Evolutionary conservation across 345 rosid genomes (phyloP), one percentile per base, ranked within the genome.

Genomic region (Corymbia maculata): DNA sequence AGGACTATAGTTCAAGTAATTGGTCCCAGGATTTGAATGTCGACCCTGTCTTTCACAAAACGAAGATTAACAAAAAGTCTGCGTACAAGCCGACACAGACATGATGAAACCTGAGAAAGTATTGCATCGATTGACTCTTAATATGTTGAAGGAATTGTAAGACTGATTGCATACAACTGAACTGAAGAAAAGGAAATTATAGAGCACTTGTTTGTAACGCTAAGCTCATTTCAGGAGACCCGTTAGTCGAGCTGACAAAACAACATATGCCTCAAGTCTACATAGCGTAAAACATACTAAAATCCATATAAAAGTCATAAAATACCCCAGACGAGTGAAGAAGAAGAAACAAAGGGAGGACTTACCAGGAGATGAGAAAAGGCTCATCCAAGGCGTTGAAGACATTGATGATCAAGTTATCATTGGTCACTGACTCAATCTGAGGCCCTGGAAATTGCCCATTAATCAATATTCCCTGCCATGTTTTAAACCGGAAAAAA

Each of bases 401-500:
- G 87, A 97, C 98, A 92, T 91, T 95, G 89, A 97, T 90, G 90
- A 97, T 92, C 90, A 97, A 90, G 93, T 97, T 96, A 49, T 97
- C 99, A 80, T 97, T 97, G 64, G 99, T 97, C 80, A 95, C 98
- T n/a, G 95, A 89, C 87, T 96, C 95, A 79, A 97, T 91, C 87
- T 91, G 93, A 36, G 99, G 99, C 88, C 99, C 99, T 50, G 99
- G 99, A 92, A 96, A 97, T 88, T 96, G 93, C 64, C 99, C 96
- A 85, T 97, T 96, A 64, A 97, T 96, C 91, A 97, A 88, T 87
- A 97, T 96, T 84, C 96, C 99, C 98, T 97, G 92, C 94, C 89
- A 90, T 84, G 87, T 75, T 42, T 42, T 3, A 21, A 75, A 75
- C 26, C 12, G 19, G 10, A 75, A 44, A 51, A 86, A 24, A 59